A percentile compares a stretch with the other conserved stretches of the same genome.
Conservation (phyloP, 768 basidiomycete genomes). For the Calocera cornea region DNA sequence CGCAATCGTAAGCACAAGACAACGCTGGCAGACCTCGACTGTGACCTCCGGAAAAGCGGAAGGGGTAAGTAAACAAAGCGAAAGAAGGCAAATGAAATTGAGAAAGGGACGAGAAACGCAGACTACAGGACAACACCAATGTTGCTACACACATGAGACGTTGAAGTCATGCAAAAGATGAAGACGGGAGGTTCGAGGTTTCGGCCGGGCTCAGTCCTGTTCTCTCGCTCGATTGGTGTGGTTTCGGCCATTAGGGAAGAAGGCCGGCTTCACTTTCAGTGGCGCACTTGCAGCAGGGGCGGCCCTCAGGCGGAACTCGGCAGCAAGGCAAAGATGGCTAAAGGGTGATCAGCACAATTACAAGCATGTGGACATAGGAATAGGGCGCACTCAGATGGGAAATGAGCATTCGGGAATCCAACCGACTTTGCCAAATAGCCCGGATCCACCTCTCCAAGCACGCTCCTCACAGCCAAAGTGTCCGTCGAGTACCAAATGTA, state of each 20-base stretch:
- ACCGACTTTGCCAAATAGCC: constrained; percentile 78
- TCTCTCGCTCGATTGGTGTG: neutral
- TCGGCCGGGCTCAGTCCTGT: neutral
- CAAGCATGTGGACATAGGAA: neutral
- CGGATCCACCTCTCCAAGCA: constrained; percentile 80
- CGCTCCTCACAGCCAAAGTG: constrained; percentile 60
- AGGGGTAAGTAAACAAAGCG: neutral
- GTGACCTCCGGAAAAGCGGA: neutral
- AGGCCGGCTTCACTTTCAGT: neutral
- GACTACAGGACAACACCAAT: neutral
- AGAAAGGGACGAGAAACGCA: neutral
- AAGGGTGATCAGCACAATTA: constrained; percentile 6
- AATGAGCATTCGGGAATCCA: constrained; percentile 93
- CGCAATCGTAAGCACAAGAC: neutral
- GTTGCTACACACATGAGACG: neutral
- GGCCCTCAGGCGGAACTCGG: constrained; percentile 66
- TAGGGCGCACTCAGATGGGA: constrained; percentile 81
- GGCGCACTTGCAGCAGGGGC: neutral
- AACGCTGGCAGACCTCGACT: neutral
- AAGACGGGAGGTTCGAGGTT: neutral
- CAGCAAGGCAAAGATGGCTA: constrained; percentile 59
- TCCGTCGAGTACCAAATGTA: constrained; percentile 82
- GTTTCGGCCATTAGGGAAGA: neutral
- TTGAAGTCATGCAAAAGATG: neutral
- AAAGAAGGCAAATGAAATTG: neutral